phyloP scores from a whole-genome alignment of 1,284 basidiomycete species.

The Neonothopanus nambi region DNA sequence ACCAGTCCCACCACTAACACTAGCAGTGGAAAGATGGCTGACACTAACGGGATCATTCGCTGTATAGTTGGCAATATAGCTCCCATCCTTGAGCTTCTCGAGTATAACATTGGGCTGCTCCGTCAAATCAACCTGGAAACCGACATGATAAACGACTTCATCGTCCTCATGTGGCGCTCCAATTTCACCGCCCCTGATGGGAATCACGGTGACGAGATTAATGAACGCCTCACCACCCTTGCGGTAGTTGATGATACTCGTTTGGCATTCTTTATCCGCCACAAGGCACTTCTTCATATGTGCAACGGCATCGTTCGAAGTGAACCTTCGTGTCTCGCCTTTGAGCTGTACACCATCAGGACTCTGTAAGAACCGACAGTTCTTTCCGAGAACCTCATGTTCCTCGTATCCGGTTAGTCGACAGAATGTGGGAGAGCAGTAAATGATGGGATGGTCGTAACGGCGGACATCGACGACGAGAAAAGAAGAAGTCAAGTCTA shows the following conservation, averaged over 20 bases:
- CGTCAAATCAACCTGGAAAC: slow-evolving; percentile 90
- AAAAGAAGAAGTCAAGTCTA: slow-evolving; percentile 90
- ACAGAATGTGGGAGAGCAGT: slow-evolving; percentile 81
- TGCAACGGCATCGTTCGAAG: slow-evolving; percentile 68
- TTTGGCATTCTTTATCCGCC: slow-evolving; percentile 86
- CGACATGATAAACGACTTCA: slow-evolving; percentile 83
- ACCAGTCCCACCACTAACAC: background rate
- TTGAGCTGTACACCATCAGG: slow-evolving; percentile 68
- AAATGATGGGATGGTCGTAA: slow-evolving; percentile 85
- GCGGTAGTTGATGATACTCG: slow-evolving; percentile 84
- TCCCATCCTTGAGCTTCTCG: slow-evolving; percentile 74
- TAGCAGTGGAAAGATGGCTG: background rate
- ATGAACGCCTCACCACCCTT: slow-evolving; percentile 86
- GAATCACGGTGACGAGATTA: slow-evolving; percentile 86
- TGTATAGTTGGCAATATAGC: slow-evolving; percentile 60
- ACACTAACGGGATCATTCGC: slow-evolving; percentile 14
- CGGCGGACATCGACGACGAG: slow-evolving; percentile 83
- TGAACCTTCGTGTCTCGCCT: slow-evolving; percentile 69
- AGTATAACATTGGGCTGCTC: slow-evolving; percentile 86
- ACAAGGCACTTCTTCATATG: slow-evolving; percentile 66
- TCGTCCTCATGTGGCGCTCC: slow-evolving; percentile 47
- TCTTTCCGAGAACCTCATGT: slow-evolving; percentile 81
- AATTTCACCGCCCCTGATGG: slow-evolving; percentile 66
- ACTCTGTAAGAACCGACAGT: slow-evolving; percentile 86
- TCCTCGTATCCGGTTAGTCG: slow-evolving; percentile 83